Conservation (phyloP, 129 eudicot species). For the Centella asiatica region DNA sequence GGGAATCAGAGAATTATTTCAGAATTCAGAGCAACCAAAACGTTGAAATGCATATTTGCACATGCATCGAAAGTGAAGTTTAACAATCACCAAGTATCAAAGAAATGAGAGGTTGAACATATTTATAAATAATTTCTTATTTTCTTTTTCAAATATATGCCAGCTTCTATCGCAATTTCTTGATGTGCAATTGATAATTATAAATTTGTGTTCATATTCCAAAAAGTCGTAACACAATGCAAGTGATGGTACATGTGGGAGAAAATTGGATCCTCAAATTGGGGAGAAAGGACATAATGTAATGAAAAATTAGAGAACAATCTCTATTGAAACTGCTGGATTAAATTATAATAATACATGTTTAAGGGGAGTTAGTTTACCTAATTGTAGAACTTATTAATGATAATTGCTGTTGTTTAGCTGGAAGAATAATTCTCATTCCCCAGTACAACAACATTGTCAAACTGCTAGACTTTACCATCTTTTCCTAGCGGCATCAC, state of each 20-base stretch:
- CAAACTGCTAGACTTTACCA: no score
- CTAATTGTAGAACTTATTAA: slow-evolving; percentile 10
- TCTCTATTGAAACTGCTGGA: slow-evolving; percentile 2
- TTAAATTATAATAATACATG: background rate
- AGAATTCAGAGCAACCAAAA: background rate
- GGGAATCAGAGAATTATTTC: no score
- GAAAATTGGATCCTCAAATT: slow-evolving; percentile 1
- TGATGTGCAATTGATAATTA: no score
- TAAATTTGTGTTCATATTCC: background rate
- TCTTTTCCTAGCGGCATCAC: slow-evolving; percentile 2
- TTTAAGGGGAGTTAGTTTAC: slow-evolving; percentile 5
- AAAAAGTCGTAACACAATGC: background rate
- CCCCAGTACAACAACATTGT: background rate
- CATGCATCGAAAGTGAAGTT: background rate
- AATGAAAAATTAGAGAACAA: slow-evolving; percentile 2
- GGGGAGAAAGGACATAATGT: background rate
- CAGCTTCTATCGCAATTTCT: no score
- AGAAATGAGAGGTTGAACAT: no score
- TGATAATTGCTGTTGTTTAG: slow-evolving; percentile 10
- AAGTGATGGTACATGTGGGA: slow-evolving; percentile 7
- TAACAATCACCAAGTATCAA: background rate
- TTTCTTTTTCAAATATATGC: no score
- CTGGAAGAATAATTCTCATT: slow-evolving; percentile 8
- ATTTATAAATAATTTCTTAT: no score
- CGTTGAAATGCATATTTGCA: background rate